A percentile compares a stretch with the other conserved stretches of the same genome.
Evolutionary conservation across 306 rosid genomes (phyloP).

Genomic region (Cicer chorassanicum): DNA sequence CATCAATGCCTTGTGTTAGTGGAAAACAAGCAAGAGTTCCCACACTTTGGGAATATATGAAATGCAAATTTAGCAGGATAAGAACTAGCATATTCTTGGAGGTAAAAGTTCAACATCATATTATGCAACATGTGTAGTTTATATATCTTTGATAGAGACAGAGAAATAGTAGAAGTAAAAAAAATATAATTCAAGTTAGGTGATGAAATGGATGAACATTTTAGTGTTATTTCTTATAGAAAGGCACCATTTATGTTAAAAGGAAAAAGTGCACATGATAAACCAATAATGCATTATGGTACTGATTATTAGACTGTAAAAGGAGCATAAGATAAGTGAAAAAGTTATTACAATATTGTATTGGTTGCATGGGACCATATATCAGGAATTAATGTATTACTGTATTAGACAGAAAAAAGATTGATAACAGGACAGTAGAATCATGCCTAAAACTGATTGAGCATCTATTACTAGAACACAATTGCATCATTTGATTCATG

Average conservation of each 20-base stretch:
- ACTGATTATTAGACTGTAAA: constrained; percentile 12
- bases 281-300: not conserved
- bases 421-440: not conserved
- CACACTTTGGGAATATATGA: not conserved
- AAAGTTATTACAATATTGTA: not conserved
- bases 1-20: not conserved
- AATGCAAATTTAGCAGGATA: not conserved
- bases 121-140: not conserved
- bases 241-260: not conserved
- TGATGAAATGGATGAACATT: constrained; percentile 17
- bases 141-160: not conserved
- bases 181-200: not conserved
- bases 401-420: constrained; percentile 1
- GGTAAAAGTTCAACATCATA: not conserved
- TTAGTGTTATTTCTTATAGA: not conserved
- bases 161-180: not conserved
- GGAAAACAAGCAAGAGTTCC: not conserved
- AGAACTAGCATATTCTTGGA: not conserved
- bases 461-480: not conserved
- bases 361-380: not conserved
- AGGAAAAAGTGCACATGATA: not conserved
- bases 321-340: not conserved
- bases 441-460: not conserved
- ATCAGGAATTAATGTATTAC: not conserved
- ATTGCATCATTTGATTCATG: constrained; percentile 13